Conservation (phyloP, 805 yeast genomes). For the Dipodascopsis uninucleata region DNA sequence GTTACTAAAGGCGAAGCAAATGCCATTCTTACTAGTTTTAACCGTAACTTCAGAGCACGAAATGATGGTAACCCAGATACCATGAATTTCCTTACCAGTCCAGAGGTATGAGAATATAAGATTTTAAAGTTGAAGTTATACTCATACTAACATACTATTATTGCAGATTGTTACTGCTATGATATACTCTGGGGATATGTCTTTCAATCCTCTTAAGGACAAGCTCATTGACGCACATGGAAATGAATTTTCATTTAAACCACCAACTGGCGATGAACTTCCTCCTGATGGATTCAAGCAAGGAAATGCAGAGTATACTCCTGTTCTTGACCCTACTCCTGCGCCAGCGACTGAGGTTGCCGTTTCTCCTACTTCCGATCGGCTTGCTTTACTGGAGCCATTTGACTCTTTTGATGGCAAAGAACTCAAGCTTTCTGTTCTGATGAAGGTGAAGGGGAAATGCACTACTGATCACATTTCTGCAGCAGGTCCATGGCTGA, state of each 20-base stretch:
- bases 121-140: background rate
- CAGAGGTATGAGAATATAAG: constrained; percentile 43
- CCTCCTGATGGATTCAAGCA: constrained; percentile 87
- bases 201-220: constrained; percentile 94
- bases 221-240: constrained; percentile 84
- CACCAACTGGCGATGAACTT: constrained; percentile 87
- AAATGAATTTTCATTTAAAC: constrained; percentile 79
- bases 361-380: constrained; percentile 87
- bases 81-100: constrained; percentile 95
- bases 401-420: constrained; percentile 96
- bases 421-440: constrained; percentile 88
- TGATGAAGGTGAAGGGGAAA: constrained; percentile 94
- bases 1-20: constrained; percentile 77
- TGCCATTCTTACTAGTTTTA: constrained; percentile 95
- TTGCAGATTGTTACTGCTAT: constrained; percentile 79
- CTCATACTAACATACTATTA: background rate
- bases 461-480: constrained; percentile 99
- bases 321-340: constrained; percentile 85
- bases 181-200: constrained; percentile 93
- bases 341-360: constrained; percentile 69
- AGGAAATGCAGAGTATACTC: constrained; percentile 86
- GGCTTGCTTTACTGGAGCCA: constrained; percentile 91
- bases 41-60: constrained; percentile 97
- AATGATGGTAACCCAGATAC: constrained; percentile 98
- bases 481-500: constrained; percentile 99